Percentiles rank a stretch among this genome's conserved stretches.
These are phyloP conservation scores for Candida railenensis DNA, from an alignment of 805 yeast species.

Conservation along the genomic window DNA sequence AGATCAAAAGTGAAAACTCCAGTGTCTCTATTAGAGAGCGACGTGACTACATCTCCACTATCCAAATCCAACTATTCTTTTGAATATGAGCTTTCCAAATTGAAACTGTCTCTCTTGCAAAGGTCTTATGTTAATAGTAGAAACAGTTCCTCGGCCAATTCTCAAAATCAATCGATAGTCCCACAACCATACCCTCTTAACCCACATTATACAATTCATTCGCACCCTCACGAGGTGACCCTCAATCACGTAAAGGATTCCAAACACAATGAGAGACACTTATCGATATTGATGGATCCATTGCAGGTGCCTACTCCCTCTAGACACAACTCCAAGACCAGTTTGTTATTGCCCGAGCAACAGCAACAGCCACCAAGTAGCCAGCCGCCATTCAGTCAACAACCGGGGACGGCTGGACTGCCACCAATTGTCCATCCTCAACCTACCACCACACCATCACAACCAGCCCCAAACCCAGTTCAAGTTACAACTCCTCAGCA, in stretches of 20 bases:
- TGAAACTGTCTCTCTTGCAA: slow-evolving; percentile 10
- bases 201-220: slow-evolving; percentile 33
- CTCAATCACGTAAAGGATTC: slow-evolving; percentile 1
- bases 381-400: background rate
- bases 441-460: background rate
- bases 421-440: background rate
- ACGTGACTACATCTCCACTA: slow-evolving; percentile 13
- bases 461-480: slow-evolving; percentile 26
- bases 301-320: slow-evolving; percentile 28
- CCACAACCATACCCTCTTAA: slow-evolving; percentile 37
- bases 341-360: slow-evolving; percentile 3
- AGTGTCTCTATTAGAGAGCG: slow-evolving; percentile 7
- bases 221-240: slow-evolving; percentile 5
- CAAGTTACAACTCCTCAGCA: background rate
- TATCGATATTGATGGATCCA: slow-evolving; percentile 40
- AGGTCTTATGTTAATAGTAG: slow-evolving; percentile 10
- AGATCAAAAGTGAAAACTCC: slow-evolving; percentile 1
- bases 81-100: slow-evolving; percentile 15
- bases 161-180: slow-evolving; percentile 18
- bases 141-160: slow-evolving; percentile 16
- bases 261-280: slow-evolving; percentile 28
- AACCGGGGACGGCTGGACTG: background rate
- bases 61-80: slow-evolving; percentile 8
- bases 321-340: slow-evolving; percentile 10
- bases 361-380: background rate